Base-by-base conservation (phyloP, 352 stramenopile species). In the Nothophytophthora sp. region DNA sequence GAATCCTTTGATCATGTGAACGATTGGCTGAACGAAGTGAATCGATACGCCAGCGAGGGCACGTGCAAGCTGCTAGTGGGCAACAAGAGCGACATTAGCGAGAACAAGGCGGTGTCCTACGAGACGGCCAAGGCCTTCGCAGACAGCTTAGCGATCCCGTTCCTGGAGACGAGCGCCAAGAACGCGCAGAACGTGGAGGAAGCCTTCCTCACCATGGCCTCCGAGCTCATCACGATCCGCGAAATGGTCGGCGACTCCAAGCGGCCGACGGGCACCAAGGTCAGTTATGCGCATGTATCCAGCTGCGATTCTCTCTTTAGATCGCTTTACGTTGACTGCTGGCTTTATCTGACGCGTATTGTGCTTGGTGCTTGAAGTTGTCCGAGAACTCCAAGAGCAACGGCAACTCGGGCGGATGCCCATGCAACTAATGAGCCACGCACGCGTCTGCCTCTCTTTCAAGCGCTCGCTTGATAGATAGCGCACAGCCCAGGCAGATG, bases 1-100 rank as follows among this genome's bases (percentile, higher is more conserved):
- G 96, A 99, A 73, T 99, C 95, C 15, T 99, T 99, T 70, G 97
- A 99, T 73, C 98, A 99, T 75, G 96, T 99, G 22, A 99, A 99
- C 70, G 90, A 99, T 61, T 99, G 97, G 97, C 69, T 99, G 20
- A 96, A 99, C 63, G 97, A 99, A 83, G 98, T 99, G 67, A 96
- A 99, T 57, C 73, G 88, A 60, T 99, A 99, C 81, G 96, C 96
- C 12, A 98, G 88, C 49, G 96, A 99, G 76, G 98, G 98, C 73
- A 96, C 98, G 13, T 98, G 98, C 71, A 99, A 99, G 76, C 85
- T 99, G 9, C 86, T 99, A 1, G 96, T 99, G 6, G 98, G 98
- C 44, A 99, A 99, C 82, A 99, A 99, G 86, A 98, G 90, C 60
- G 98, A 99, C 81, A 89, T 99, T 24, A 96, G 80, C 46, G 87